Conservation (phyloP, 192 early-diverging fungal species). For the Coemansia sp. region DNA sequence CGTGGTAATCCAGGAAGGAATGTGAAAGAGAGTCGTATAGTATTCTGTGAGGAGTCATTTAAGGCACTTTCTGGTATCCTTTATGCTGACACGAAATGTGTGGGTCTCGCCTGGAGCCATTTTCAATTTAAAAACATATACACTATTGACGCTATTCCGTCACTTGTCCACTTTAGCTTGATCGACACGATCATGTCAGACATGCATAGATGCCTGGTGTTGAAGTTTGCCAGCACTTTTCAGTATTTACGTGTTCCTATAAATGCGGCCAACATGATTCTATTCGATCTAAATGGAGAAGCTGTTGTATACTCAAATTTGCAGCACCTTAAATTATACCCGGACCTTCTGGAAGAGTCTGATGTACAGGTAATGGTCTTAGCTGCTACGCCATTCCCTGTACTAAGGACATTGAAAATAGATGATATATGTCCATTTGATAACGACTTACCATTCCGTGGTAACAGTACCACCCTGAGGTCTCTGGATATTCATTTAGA, state of each 20-base stretch:
- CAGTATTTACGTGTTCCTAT: not conserved
- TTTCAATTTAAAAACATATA: not conserved
- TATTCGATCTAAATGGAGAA: not conserved
- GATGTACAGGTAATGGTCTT: too few relatives aligned
- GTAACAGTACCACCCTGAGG: not conserved
- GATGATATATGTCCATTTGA: not conserved
- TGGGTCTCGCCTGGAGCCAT: not conserved
- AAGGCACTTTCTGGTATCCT: not conserved
- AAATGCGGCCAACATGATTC: not conserved
- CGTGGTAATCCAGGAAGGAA: too few relatives aligned
- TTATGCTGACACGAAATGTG: not conserved
- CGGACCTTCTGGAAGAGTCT: too few relatives aligned
- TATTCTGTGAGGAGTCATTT: not conserved
- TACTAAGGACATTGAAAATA: not conserved
- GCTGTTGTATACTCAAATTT: not conserved
- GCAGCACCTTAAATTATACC: not conserved
- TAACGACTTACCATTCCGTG: slow-evolving; percentile 5
- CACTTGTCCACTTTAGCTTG: not conserved
- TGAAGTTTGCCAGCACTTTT: not conserved
- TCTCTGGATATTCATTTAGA: not conserved
- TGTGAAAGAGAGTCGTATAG: too few relatives aligned
- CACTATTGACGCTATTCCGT: not conserved
- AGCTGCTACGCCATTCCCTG: not conserved
- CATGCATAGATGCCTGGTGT: not conserved
- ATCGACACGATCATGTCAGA: not conserved